Base-by-base conservation (phyloP, 768 basidiomycete species). In the Postia placenta region DNA sequence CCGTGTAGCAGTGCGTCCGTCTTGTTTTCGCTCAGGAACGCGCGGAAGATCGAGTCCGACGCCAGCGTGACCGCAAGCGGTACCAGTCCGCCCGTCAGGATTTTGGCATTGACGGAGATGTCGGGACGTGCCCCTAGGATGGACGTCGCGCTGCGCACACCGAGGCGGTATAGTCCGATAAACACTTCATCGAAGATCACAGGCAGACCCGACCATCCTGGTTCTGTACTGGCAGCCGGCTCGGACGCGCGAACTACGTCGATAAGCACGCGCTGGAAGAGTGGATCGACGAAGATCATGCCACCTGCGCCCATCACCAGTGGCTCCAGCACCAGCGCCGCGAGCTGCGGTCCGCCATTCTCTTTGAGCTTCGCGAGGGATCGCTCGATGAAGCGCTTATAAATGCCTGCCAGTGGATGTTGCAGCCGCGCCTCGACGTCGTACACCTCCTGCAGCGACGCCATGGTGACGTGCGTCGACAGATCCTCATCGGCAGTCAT, bases 111-210 rank as follows among this genome's bases (percentile, higher is more conserved):
- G 44, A 92, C 91, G 3, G 90, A 80, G 40, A 98, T 87, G 61
- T 98, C 95, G 1, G 95, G 95, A 24, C 72, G 57, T 19, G 77
- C 76, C 3, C 86, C 84, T 1, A 97, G 76, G 20, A 93, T 60
- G 2, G 84, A 74, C 0, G 70, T 74, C 0, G 78, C 69, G 42
- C 84, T 84, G 50, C 79, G 69, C 59, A 87, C 68, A 1, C 92
- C 92, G 40, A 95, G 73, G 27, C 95, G 87, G 60, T 92, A 80
- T n/a, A 97, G 73, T 0, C 95, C 95, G 20, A 86, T 81, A 61
- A 97, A 98, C 9, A 98, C 95, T 65, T 97, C 95, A 64, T 98
- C 95, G 59, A 88, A 97, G 50, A 98, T 81, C 55, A 98, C 85
- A 0, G 95, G 92, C 12, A 97, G 71, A 2, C 87, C 87, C 4